Evolutionary conservation across 192 early-diverging fungal species (phyloP).

Genomic region (Coemansia sp.): DNA sequence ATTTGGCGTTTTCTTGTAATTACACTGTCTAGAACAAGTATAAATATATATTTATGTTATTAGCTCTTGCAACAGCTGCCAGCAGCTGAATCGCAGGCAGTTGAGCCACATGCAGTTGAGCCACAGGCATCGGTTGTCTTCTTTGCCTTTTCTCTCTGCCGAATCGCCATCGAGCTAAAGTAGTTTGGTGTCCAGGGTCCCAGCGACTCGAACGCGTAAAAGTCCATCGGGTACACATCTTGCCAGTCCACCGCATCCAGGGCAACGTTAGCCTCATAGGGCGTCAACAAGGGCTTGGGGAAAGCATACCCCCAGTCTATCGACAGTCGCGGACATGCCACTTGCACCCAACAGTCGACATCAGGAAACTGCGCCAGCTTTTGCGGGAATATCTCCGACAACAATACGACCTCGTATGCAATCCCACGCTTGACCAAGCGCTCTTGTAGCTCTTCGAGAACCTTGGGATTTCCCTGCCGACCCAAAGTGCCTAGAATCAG

Average conservation of each 20-base stretch:
- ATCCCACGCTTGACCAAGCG: conserved; percentile 65
- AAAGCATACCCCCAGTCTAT: conserved; percentile 99
- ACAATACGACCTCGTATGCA: conserved; percentile 70
- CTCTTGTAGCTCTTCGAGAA: conserved; percentile 79
- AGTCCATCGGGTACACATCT: conserved; percentile 97
- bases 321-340: conserved; percentile 93
- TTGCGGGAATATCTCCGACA: conserved; percentile 95
- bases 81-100: background rate
- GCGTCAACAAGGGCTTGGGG: conserved; percentile 84
- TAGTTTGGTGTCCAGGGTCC: conserved; percentile 96
- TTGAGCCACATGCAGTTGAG: background rate
- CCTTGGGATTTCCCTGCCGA: conserved; percentile 91
- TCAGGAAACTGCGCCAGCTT: conserved; percentile 89
- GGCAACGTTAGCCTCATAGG: conserved; percentile 92
- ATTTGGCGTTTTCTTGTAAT: too few relatives aligned
- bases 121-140: background rate
- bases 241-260: conserved; percentile 80
- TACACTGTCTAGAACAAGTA: background rate
- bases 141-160: conserved; percentile 33
- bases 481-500: conserved; percentile 96
- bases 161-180: conserved; percentile 39
- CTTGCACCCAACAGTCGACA: conserved; percentile 91
- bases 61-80: conserved; percentile 4
- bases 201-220: conserved; percentile 86
- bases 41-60: background rate